phyloP scores from a whole-genome alignment of 179 eudicot genomes.

The Beta macrorhiza region DNA sequence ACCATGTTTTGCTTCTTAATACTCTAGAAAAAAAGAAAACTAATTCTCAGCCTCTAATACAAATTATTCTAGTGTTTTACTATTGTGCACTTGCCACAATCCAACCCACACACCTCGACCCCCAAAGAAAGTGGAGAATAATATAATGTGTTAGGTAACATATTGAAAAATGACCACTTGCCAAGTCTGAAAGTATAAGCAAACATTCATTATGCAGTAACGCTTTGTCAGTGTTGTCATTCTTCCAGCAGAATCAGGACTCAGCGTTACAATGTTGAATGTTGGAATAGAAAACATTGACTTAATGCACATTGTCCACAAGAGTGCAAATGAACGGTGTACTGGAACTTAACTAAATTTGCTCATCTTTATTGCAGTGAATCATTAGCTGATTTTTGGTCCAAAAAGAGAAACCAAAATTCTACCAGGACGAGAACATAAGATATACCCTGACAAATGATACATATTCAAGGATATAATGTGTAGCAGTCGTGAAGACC shows the following conservation, averaged over 20 bases:
- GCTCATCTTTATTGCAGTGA: neutral
- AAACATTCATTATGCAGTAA: no score
- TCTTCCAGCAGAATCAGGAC: neutral
- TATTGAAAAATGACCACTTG: neutral
- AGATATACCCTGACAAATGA: neutral
- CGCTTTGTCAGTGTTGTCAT: neutral
- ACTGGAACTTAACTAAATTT: neutral
- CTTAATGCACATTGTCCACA: neutral
- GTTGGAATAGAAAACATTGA: neutral
- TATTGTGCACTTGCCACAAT: neutral
- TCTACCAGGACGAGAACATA: neutral
- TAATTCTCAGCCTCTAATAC: neutral
- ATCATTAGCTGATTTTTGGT: neutral
- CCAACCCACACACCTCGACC: neutral
- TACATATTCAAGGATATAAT: neutral
- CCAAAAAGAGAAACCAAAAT: neutral
- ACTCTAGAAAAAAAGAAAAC: neutral
- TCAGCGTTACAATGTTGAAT: neutral
- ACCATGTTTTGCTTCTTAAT: neutral
- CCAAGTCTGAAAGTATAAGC: neutral
- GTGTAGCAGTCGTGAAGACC: neutral
- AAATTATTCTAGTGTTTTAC: neutral
- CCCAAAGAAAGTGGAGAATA: neutral
- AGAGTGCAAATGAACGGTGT: neutral
- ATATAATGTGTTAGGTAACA: neutral